Evolutionary conservation across 1,284 basidiomycete species (phyloP).

Genomic region (Microbotryum lychnidis-dioicae): DNA sequence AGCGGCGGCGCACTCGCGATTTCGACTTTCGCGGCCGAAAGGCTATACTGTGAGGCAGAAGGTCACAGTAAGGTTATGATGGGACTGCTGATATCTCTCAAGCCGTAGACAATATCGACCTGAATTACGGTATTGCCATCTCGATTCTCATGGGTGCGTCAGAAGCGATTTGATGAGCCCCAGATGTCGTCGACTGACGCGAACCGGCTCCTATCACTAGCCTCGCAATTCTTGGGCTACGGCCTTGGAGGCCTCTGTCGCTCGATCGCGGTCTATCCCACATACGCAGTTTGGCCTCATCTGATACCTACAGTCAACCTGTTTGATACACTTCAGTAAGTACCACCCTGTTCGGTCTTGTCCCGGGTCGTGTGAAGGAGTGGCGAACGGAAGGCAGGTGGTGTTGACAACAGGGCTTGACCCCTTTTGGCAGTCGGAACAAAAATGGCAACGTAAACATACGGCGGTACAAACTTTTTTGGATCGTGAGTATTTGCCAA

Average conservation of each 20-base stretch:
- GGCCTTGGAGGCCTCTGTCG: constrained; percentile 6
- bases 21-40: constrained; percentile 1
- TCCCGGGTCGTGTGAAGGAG: not conserved
- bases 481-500: constrained; percentile 9
- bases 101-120: no score
- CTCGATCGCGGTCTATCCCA: constrained; percentile 5
- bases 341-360: not conserved
- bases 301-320: constrained; percentile 47
- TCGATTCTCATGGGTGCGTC: no score
- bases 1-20: not conserved
- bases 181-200: no score
- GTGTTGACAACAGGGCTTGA: constrained; percentile 51
- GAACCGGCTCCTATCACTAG: not conserved
- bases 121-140: no score
- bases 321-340: constrained; percentile 48
- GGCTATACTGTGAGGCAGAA: not conserved
- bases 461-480: constrained; percentile 27
- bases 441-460: constrained; percentile 34
- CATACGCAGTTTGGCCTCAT: constrained; percentile 3
- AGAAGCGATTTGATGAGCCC: not conserved
- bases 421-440: constrained; percentile 43
- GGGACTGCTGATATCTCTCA: no score
- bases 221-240: constrained; percentile 38
- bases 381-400: constrained; percentile 45
- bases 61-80: no score